Percentiles rank a stretch among this genome's conserved stretches.
phyloP scores from a whole-genome alignment of 345 rosid genomes.

The Camelina hispida region DNA sequence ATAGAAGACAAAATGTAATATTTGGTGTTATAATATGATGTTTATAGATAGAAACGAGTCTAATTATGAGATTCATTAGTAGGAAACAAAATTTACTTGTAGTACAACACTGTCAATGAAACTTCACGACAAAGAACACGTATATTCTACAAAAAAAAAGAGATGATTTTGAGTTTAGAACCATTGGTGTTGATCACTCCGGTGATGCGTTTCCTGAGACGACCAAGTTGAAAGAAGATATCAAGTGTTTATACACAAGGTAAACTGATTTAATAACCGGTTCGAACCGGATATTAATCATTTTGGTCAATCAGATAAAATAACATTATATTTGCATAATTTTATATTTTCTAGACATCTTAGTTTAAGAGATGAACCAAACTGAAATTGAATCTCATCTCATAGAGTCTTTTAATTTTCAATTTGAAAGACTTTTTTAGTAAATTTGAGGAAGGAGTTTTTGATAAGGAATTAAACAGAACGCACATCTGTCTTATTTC shows the following conservation, averaged over 20 bases:
- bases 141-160: conserved; percentile 5
- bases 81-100: too few species aligned
- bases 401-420: neutral
- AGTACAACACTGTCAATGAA: too few species aligned
- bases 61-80: too few species aligned
- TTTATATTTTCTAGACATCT: neutral
- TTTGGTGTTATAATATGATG: too few species aligned
- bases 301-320: neutral
- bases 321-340: neutral
- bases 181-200: conserved; percentile 55
- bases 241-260: conserved; percentile 63
- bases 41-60: too few species aligned
- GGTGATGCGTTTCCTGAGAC: conserved; percentile 66
- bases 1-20: too few species aligned
- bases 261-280: conserved; percentile 38
- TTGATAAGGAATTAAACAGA: too few species aligned
- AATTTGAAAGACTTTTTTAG: neutral
- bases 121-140: too few species aligned
- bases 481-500: too few species aligned
- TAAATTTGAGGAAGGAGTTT: too few species aligned
- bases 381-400: neutral
- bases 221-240: conserved; percentile 51
- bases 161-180: conserved; percentile 54
- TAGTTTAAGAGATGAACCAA: neutral
- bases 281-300: neutral